Evolutionary conservation across 1,284 basidiomycete genomes (phyloP).

Genomic region (Ustilago crameri): DNA sequence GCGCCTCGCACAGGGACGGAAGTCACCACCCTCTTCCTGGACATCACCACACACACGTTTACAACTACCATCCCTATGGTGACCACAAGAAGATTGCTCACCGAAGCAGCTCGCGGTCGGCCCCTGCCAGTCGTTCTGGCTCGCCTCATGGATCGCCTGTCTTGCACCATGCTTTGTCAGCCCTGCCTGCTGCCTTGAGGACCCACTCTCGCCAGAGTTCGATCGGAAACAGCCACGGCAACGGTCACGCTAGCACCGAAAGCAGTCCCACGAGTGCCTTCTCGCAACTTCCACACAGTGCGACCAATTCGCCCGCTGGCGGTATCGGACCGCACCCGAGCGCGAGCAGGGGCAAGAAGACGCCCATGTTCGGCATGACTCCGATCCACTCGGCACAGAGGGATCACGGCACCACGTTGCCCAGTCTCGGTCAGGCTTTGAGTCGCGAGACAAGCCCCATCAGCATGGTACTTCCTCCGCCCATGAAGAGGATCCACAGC

Average conservation of each 20-base stretch:
- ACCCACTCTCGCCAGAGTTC: slow-evolving; percentile 54
- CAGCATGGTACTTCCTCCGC: slow-evolving; percentile 48
- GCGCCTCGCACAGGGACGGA: slow-evolving; percentile 31
- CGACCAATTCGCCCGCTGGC: slow-evolving; percentile 35
- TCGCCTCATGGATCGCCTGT: slow-evolving; percentile 53
- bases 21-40: slow-evolving; percentile 46
- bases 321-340: slow-evolving; percentile 23
- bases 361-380: slow-evolving; percentile 41
- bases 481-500: slow-evolving; percentile 35
- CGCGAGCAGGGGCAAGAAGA: slow-evolving; percentile 26
- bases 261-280: slow-evolving; percentile 46
- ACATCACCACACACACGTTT: slow-evolving; percentile 42
- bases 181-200: slow-evolving; percentile 30
- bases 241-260: slow-evolving; percentile 37
- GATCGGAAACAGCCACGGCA: slow-evolving; percentile 42
- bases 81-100: slow-evolving; percentile 35
- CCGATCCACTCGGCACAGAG: slow-evolving; percentile 44
- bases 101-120: slow-evolving; percentile 54
- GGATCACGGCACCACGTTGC: slow-evolving; percentile 35
- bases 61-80: slow-evolving; percentile 57
- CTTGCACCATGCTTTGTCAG: slow-evolving; percentile 20
- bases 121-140: slow-evolving; percentile 50
- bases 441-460: slow-evolving; percentile 37
- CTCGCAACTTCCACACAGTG: slow-evolving; percentile 38
- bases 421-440: slow-evolving; percentile 42